Conservation (phyloP, 768 basidiomycete species). For the Boletus rubropictus region DNA sequence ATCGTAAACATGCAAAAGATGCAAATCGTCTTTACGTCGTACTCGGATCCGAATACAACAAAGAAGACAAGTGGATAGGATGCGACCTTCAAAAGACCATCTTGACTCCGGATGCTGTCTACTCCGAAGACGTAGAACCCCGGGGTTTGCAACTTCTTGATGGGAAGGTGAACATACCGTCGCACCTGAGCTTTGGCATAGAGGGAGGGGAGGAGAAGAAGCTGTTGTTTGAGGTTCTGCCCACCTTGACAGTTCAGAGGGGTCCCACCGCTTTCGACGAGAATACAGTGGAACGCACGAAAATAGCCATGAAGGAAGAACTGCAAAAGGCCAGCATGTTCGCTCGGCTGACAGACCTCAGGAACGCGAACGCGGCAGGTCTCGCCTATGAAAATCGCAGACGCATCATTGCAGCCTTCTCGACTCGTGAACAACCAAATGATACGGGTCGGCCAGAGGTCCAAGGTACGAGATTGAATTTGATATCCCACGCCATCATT, state of each 20-base stretch:
- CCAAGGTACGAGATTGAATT: slow-evolving; percentile 53
- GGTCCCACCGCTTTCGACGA: slow-evolving; percentile 18
- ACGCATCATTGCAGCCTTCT: slow-evolving; percentile 76
- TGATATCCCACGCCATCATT: neutral
- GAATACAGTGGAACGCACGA: slow-evolving; percentile 17
- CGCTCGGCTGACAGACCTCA: slow-evolving; percentile 69
- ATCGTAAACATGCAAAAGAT: slow-evolving; percentile 33
- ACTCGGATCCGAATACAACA: slow-evolving; percentile 62
- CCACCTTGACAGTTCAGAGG: slow-evolving; percentile 41
- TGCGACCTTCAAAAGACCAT: slow-evolving; percentile 62
- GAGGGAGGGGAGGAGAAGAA: slow-evolving; percentile 44
- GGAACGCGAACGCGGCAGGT: slow-evolving; percentile 84
- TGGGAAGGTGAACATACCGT: slow-evolving; percentile 44
- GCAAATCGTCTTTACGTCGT: slow-evolving; percentile 57
- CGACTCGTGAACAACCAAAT: slow-evolving; percentile 54
- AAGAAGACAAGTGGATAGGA: slow-evolving; percentile 61
- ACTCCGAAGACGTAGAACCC: slow-evolving; percentile 17
- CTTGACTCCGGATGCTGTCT: slow-evolving; percentile 49
- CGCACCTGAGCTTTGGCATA: slow-evolving; percentile 62
- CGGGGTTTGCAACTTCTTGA: slow-evolving; percentile 28
- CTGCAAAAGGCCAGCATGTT: slow-evolving; percentile 48
- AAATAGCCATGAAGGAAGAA: slow-evolving; percentile 32
- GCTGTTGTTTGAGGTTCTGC: slow-evolving; percentile 64
- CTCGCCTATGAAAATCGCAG: slow-evolving; percentile 82
- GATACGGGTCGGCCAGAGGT: slow-evolving; percentile 86